Evolutionary conservation across 2,329 filamentous ascomycete species (phyloP), one percentile per base, ranked within the genome.

Genomic region (Xylaria multiplex): DNA sequence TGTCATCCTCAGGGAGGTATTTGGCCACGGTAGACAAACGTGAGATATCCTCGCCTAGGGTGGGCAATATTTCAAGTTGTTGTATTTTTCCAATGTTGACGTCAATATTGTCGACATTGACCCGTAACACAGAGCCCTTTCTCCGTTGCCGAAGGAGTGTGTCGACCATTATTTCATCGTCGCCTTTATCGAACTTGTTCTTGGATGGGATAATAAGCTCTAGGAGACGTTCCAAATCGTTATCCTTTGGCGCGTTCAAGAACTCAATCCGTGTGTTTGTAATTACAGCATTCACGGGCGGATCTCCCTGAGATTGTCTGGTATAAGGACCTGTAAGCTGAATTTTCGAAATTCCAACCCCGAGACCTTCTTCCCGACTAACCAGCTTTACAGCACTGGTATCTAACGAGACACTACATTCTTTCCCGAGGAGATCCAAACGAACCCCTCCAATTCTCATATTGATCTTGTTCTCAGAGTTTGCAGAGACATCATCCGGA

Each of bases 161-260:
- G 72, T 98, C 95, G 24, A 99, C 87, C 84, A 99, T 90, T 66
- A 99, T 97, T 73, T 98, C 95, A 72, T 97, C 93, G 66, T 96
- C 92, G 53, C 90, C 88, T 67, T 95, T 90, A 70, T 90, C 85
- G 72, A 96, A 97, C 69, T 94, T 93, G 77, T 96, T 89, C 70
- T 93, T 96, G 0, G 94, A 97, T 0, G 96, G 96, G 6, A 92
- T 97, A 62, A 99, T 92, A 58, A 99, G 84, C 59, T 92, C 90
- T 0, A 99, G 81, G 1, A 99, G 84, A 40, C 90, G 88, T 73
- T 94, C 91, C 0, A 99, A 83, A 77, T 99, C 96, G 19, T 85
- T 82, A 71, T 97, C 90, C 67, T 90, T 90, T 0, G 96, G 95
- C 0, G 86, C 80, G 67, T 86, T 85, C 1, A 93, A 79, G 72